phyloP scores from a whole-genome alignment of 257 asterid species.

The Penstemon newberryi region DNA sequence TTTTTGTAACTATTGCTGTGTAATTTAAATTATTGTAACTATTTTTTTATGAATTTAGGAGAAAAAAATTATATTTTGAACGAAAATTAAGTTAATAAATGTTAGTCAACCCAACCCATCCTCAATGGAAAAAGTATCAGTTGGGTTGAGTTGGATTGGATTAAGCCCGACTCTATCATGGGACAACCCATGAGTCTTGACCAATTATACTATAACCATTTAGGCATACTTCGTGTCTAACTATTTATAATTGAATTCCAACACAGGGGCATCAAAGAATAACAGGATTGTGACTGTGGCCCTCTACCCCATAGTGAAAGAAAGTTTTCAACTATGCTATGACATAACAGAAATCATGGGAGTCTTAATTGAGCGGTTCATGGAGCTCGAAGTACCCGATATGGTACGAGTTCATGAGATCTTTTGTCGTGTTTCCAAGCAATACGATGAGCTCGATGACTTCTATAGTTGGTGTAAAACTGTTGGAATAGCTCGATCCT shows the following conservation, averaged over 20 bases:
- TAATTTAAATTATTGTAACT: no score
- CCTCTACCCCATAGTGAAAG: slow-evolving; percentile 68
- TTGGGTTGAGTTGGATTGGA: no score
- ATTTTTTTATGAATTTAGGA: no score
- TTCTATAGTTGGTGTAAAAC: slow-evolving; percentile 73
- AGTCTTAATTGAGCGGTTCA: slow-evolving; percentile 68
- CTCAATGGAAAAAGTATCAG: no score
- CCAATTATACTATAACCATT: no score
- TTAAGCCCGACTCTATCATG: no score
- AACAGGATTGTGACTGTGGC: slow-evolving; percentile 75
- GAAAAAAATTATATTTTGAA: no score
- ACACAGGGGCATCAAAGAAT: slow-evolving; percentile 70
- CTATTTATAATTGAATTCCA: not conserved
- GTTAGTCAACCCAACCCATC: no score
- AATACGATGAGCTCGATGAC: slow-evolving; percentile 80
- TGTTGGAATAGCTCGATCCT: slow-evolving; percentile 60
- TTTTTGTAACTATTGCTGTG: no score
- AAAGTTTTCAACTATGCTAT: slow-evolving; percentile 73
- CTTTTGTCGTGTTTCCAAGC: slow-evolving; percentile 77
- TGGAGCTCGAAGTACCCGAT: slow-evolving; percentile 68
- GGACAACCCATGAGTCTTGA: no score
- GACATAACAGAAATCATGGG: slow-evolving; percentile 73
- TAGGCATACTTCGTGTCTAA: not conserved
- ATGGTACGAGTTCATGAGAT: slow-evolving; percentile 62
- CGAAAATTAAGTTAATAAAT: no score